A percentile compares a stretch with the other conserved stretches of the same genome.
Conservation (phyloP, 192 early-diverging fungal genomes). For the Mortierella claussenii region DNA sequence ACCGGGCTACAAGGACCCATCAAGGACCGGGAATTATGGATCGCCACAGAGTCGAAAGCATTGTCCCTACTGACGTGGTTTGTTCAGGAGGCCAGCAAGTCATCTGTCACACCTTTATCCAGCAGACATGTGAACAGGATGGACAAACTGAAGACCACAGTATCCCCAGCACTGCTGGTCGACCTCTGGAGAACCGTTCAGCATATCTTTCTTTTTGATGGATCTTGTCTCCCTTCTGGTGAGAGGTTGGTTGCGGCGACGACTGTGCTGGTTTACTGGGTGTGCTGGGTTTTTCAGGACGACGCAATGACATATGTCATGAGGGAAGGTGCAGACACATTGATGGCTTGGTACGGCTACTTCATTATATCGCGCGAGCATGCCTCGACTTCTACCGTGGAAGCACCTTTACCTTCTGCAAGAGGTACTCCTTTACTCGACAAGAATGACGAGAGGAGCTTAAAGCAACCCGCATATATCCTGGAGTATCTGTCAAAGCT, state of each 20-base stretch:
- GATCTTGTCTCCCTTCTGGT: background rate
- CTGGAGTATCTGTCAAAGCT: conserved; percentile 33
- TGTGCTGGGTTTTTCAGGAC: conserved; percentile 28
- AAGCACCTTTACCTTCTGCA: no score
- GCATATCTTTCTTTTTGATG: conserved; percentile 5
- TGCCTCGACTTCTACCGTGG: background rate
- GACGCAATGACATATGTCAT: conserved; percentile 12
- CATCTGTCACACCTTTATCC: no score
- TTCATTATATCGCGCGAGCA: conserved; percentile 22
- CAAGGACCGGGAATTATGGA: conserved; percentile 6
- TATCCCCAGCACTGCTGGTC: background rate
- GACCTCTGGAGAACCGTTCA: conserved; percentile 28
- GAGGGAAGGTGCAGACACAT: conserved; percentile 16
- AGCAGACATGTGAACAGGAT: background rate
- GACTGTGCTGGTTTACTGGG: conserved; percentile 27
- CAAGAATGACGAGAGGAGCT: background rate
- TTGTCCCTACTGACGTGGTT: conserved; percentile 17
- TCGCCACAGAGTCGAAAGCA: conserved; percentile 13
- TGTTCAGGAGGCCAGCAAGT: conserved; percentile 25
- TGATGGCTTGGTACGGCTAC: conserved; percentile 47
- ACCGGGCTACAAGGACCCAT: background rate
- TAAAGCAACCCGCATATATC: conserved; percentile 6
- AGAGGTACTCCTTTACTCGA: no score
- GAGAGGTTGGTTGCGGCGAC: conserved; percentile 18
- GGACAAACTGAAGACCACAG: background rate